Evolutionary conservation across 371 early-diverging fungal genomes (phyloP), one percentile per base, ranked within the genome.

Genomic region (Apophysomyces elegans): DNA sequence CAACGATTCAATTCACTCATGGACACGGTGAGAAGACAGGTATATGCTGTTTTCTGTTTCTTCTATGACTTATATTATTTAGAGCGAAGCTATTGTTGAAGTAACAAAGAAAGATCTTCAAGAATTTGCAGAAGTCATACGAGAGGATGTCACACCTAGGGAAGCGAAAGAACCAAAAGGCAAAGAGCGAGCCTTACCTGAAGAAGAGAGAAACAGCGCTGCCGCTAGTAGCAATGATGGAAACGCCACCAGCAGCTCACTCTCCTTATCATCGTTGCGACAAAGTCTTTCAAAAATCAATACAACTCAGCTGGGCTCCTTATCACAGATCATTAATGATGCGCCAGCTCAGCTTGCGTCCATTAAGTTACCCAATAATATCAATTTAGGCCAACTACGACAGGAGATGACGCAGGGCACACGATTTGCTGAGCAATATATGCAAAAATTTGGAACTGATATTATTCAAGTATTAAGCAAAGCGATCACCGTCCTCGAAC

Each of bases 51-150:
- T 35, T 46, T 9, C n/a, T 11, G 26, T 18, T 35, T 0, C 57
- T 32, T 35, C 39, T 7, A 9, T 39, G 12, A 0, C 6, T 46
- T 43, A 60, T 13, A n/a, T 58, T 54, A 13, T 32, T 14, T 37
- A 83, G 83, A 70, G 83, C 36, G 83, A 80, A 44, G 77, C 74
- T 16, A 69, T 80, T 67, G 80, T 80, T 2, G 79, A 80, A 61
- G 83, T 79, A 8, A 79, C 83, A 2, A 75, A 73, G 35, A 72
- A 72, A 26, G 83, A 83, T 47, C 54, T 83, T 45, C 77, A 80
- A 64, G 83, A 83, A 43, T 74, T 83, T 64, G 79, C 79, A 21
- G 73, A 70, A 45, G 76, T 79, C 7, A 50, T 83, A 13, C 69
- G 69, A n/a, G 78, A 79, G 36, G 84, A 83, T 64, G 66, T 70